Evolutionary conservation across 2,329 filamentous ascomycete genomes (phyloP).

Genomic region (Pseudogymnoascus sp.): DNA sequence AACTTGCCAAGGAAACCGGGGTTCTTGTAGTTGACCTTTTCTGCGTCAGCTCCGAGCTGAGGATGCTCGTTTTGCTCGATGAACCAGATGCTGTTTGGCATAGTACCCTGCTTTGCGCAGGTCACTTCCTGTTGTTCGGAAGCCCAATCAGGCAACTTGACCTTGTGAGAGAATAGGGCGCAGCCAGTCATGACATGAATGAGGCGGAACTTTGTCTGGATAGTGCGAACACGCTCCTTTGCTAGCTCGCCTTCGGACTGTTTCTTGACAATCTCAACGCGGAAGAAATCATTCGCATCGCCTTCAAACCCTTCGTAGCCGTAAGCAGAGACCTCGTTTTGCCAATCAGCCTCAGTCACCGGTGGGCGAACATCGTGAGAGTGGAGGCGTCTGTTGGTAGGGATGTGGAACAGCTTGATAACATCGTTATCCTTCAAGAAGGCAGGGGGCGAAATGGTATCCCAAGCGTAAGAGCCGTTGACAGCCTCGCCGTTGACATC

Average conservation of each 20-base stretch:
- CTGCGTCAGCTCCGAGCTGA: conserved; percentile 60
- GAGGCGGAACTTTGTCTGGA: conserved; percentile 92
- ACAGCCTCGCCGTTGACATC: conserved; percentile 66
- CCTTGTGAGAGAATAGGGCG: conserved; percentile 94
- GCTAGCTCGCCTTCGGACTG: conserved; percentile 71
- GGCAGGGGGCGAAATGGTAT: conserved; percentile 53
- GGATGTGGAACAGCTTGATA: conserved; percentile 72
- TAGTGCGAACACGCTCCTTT: conserved; percentile 80
- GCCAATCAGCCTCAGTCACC: conserved; percentile 82
- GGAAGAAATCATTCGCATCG: conserved; percentile 93
- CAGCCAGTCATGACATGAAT: conserved; percentile 96
- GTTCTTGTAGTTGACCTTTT: conserved; percentile 92
- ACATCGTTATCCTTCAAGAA: conserved; percentile 73
- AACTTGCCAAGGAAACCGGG: conserved; percentile 98
- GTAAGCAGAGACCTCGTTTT: conserved; percentile 93
- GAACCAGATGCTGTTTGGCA: conserved; percentile 97
- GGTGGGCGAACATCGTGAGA: conserved; percentile 89
- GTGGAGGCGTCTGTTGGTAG: conserved; percentile 82
- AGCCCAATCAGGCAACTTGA: conserved; percentile 96
- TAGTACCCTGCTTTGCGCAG: conserved; percentile 79
- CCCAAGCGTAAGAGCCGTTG: conserved; percentile 77
- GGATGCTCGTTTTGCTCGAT: conserved; percentile 86
- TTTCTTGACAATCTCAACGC: conserved; percentile 86
- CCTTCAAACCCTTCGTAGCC: conserved; percentile 95
- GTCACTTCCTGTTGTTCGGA: conserved; percentile 99